Conservation (phyloP, 495 filamentous ascomycete species). For the Parachaetomium inaequale region DNA sequence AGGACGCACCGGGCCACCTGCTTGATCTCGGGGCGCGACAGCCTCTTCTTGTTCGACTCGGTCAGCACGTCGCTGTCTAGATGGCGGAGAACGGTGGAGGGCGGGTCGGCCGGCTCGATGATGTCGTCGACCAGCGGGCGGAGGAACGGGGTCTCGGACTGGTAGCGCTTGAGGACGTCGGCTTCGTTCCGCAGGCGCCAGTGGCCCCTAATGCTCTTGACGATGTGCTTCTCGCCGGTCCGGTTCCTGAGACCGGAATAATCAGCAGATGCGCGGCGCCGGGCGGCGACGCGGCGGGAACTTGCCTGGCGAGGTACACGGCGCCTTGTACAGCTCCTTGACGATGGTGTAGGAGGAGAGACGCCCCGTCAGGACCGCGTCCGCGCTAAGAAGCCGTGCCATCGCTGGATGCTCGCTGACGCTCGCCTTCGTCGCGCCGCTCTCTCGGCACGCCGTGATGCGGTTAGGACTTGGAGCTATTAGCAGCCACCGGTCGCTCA, state of each 20-base stretch:
- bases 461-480: no score
- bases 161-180: slow-evolving; percentile 42
- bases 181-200: slow-evolving; percentile 42
- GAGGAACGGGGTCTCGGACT: slow-evolving; percentile 31
- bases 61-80: slow-evolving; percentile 40
- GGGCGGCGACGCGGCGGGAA: background rate
- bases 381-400: background rate
- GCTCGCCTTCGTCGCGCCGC: no score
- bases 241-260: background rate
- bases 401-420: no score
- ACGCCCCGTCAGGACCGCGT: background rate
- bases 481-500: no score
- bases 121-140: slow-evolving; percentile 42
- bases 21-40: slow-evolving; percentile 42
- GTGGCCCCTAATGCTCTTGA: slow-evolving; percentile 39
- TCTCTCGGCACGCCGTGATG: no score
- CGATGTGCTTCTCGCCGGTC: slow-evolving; percentile 18
- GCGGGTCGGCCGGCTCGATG: slow-evolving; percentile 36
- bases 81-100: slow-evolving; percentile 41
- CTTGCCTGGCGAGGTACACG: background rate
- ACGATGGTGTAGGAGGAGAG: background rate
- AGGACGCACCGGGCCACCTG: slow-evolving; percentile 39
- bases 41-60: slow-evolving; percentile 34
- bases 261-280: no score
- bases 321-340: background rate